Evolutionary conservation across 441 rosid species (phyloP).

Genomic region (Bocquillonia castaneifolia): DNA sequence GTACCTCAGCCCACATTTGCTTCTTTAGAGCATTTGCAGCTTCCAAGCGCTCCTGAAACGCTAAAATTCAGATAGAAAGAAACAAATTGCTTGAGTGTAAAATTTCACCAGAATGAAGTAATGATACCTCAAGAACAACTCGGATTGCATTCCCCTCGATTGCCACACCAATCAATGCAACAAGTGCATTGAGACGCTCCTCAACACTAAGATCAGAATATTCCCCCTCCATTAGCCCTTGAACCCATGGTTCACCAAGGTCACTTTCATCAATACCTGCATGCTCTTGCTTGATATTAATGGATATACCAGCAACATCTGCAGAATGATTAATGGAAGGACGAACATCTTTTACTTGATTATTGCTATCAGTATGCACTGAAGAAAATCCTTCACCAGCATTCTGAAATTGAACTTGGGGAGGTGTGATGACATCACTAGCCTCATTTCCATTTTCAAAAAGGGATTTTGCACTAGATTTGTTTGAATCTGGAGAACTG

Average conservation of each 20-base stretch:
- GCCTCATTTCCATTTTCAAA: slow-evolving; percentile 39
- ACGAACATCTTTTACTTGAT: slow-evolving; percentile 24
- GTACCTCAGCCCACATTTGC: slow-evolving; percentile 89
- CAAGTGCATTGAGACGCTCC: slow-evolving; percentile 78
- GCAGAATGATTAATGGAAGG: slow-evolving; percentile 23
- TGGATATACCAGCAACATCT: slow-evolving; percentile 28
- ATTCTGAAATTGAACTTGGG: slow-evolving; percentile 29
- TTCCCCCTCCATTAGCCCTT: slow-evolving; percentile 75
- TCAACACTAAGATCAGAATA: slow-evolving; percentile 68
- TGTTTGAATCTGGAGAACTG: slow-evolving; percentile 31
- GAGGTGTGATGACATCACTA: slow-evolving; percentile 27
- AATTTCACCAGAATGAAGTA: slow-evolving; percentile 10
- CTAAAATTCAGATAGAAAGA: slow-evolving; percentile 23
- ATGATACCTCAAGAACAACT: slow-evolving; percentile 58
- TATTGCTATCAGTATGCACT: slow-evolving; percentile 29
- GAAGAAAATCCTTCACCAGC: slow-evolving; percentile 29
- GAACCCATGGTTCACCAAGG: slow-evolving; percentile 78
- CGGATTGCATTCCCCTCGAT: slow-evolving; percentile 72
- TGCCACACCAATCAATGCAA: slow-evolving; percentile 63
- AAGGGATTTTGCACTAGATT: slow-evolving; percentile 23
- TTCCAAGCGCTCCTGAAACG: slow-evolving; percentile 77
- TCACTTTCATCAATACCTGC: slow-evolving; percentile 56
- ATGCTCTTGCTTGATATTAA: slow-evolving; percentile 32
- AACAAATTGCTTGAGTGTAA: slow-evolving; percentile 4
- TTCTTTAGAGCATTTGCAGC: slow-evolving; percentile 79